Evolutionary conservation across 768 basidiomycete species (phyloP).

Genomic region (Suillus ampliporus): DNA sequence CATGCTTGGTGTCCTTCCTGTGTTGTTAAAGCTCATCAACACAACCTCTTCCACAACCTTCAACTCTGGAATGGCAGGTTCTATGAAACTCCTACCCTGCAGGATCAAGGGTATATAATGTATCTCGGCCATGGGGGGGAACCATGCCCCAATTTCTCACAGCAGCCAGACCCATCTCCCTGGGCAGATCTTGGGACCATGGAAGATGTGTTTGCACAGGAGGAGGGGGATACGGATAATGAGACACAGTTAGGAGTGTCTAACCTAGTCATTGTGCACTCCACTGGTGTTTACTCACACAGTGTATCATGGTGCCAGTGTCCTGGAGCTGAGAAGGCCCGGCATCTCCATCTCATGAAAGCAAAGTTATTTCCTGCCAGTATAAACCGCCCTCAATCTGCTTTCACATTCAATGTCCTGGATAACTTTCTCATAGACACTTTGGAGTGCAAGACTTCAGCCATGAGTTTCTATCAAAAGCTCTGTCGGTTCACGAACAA

Average conservation of each 20-base stretch:
- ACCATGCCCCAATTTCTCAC: slow-evolving; percentile 16
- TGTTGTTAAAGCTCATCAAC: not conserved
- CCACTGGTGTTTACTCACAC: slow-evolving; percentile 13
- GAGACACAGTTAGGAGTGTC: not conserved
- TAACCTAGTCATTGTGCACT: slow-evolving; percentile 7
- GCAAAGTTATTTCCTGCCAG: slow-evolving; percentile 18
- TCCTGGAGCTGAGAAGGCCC: not conserved
- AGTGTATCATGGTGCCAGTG: slow-evolving; percentile 5
- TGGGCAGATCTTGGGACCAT: not conserved
- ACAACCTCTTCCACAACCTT: slow-evolving; percentile 23
- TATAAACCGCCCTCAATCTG: slow-evolving; percentile 18
- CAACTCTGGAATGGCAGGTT: slow-evolving; percentile 27
- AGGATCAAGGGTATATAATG: slow-evolving; percentile 22
- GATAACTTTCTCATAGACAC: slow-evolving; percentile 22
- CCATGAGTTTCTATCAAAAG: slow-evolving; percentile 5
- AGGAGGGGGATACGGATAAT: not conserved
- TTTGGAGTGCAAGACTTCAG: slow-evolving; percentile 21
- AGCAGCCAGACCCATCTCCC: not conserved
- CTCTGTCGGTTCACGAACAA: not conserved
- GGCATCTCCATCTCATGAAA: slow-evolving; percentile 19
- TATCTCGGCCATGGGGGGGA: slow-evolving; percentile 29
- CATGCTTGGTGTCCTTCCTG: slow-evolving; percentile 12
- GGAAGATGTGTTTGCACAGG: not conserved
- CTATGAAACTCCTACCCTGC: slow-evolving; percentile 20
- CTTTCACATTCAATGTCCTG: slow-evolving; percentile 27